Evolutionary conservation across 2,329 filamentous ascomycete genomes (phyloP), one percentile per base, ranked within the genome.

Genomic region (Didymella exigua): DNA sequence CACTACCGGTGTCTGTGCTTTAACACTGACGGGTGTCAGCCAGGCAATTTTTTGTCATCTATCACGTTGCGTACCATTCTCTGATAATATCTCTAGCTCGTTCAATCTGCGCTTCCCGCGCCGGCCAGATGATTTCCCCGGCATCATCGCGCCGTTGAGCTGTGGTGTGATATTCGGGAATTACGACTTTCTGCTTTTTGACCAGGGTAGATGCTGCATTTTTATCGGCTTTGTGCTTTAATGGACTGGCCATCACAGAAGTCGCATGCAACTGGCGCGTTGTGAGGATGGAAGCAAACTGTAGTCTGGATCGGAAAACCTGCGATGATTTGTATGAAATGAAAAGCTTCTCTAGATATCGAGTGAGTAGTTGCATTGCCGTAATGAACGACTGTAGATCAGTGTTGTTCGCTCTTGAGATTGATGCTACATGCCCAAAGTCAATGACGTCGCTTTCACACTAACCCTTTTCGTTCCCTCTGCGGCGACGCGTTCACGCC

Each of bases 51-150:
- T n/a, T 54, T 26, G n/a, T 13, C 42, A 26, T 6, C 13, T n/a
- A 21, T 18, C 13, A 3, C 7, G 5, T 31, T 34, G 27, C 45
- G 45, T 73, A 84, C 86, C 86, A 87, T 69, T 86, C 79, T 40
- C 68, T 73, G 45, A 89, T 84, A 44, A 88, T 84, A 1, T 71
- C 63, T 45, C 83, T 77, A 2, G 86, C 86, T 7, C 72, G 71
- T 9, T 82, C 73, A 30, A 89, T 83, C 49, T 87, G 82, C 10
- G 71, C 70, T 45, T 69, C 71, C 2, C 85, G 82, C 1, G 86
- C 86, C 2, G 87, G 87, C 87, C 86, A 89, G 42, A 87, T 76
- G 1, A 79, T 73, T 9, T 76, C 74, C 2, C 84, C 84, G 21
- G 55, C 49, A 2, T 63, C 60, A 44, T 71, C 66, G 19, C 60